Evolutionary conservation across 208 protist species (phyloP).

Genomic region (Acanthamoeba healyi): DNA sequence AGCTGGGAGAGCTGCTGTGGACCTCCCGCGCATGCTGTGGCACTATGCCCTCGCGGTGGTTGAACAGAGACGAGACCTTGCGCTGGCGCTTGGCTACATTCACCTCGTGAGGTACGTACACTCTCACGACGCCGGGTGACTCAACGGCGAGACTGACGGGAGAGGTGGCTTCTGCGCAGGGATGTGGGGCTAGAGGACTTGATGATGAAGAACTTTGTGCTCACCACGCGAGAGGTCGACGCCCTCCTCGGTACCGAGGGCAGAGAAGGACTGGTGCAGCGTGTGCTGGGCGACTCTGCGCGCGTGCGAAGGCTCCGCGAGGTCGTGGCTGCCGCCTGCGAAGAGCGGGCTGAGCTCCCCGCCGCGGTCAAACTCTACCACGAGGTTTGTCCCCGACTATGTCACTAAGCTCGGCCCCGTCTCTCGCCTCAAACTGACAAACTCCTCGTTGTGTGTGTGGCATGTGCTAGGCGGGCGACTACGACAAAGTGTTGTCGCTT

Average conservation of each 20-base stretch:
- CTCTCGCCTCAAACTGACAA: too few relatives aligned
- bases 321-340: not conserved
- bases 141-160: too few relatives aligned
- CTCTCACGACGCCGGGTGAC: too few relatives aligned
- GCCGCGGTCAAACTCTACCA: conserved; percentile 53
- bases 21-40: conserved; percentile 57
- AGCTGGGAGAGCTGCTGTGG: not conserved
- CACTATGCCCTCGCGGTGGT: conserved; percentile 27
- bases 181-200: not conserved
- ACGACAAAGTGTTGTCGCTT: conserved; percentile 4
- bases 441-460: too few relatives aligned
- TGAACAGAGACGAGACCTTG: not conserved
- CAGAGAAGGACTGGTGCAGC: not conserved
- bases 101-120: not conserved
- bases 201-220: conserved; percentile 27
- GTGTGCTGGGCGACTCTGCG: not conserved
- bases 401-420: too few relatives aligned
- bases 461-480: too few relatives aligned
- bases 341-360: not conserved
- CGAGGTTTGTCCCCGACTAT: too few relatives aligned
- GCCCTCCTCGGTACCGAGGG: not conserved
- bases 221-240: not conserved
- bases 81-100: not conserved
- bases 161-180: too few relatives aligned
- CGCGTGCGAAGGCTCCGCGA: not conserved